phyloP scores from a whole-genome alignment of 2,329 filamentous ascomycete species.

The Fusarium beomiforme region DNA sequence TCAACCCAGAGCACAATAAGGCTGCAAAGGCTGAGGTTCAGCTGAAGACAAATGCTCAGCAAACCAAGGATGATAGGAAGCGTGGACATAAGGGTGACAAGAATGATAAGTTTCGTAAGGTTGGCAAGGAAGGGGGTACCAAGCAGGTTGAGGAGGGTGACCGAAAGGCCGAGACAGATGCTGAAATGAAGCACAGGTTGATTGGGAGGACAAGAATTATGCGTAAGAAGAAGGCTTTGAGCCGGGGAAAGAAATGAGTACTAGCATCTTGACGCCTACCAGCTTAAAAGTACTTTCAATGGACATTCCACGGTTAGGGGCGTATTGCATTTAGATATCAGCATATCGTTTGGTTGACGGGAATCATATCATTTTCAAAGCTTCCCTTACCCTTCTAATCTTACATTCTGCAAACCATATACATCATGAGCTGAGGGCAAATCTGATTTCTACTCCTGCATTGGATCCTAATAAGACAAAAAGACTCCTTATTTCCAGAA shows the following conservation, averaged over 20 bases:
- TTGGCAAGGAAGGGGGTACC: background rate
- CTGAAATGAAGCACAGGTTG: conserved; percentile 72
- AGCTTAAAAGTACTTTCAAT: conserved; percentile 28
- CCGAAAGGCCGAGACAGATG: conserved; percentile 51
- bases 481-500: conserved; percentile 52
- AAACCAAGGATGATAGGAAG: conserved; percentile 34
- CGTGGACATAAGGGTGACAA: conserved; percentile 33
- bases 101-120: conserved; percentile 19
- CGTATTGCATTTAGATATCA: conserved; percentile 6
- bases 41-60: conserved; percentile 26
- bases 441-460: background rate
- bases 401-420: conserved; percentile 22
- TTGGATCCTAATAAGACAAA: no score
- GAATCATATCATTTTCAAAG: background rate
- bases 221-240: conserved; percentile 71
- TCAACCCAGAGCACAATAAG: conserved; percentile 37
- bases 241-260: conserved; percentile 47
- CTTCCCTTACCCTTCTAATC: background rate
- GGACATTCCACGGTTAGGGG: background rate
- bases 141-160: conserved; percentile 29
- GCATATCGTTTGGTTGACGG: background rate
- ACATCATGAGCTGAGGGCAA: conserved; percentile 24
- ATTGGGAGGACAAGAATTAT: conserved; percentile 86
- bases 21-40: conserved; percentile 21
- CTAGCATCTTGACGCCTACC: conserved; percentile 27